These are phyloP conservation scores for Trichoderma sp. DNA, from an alignment of 2,329 filamentous ascomycete genomes.

Conservation along the genomic window DNA sequence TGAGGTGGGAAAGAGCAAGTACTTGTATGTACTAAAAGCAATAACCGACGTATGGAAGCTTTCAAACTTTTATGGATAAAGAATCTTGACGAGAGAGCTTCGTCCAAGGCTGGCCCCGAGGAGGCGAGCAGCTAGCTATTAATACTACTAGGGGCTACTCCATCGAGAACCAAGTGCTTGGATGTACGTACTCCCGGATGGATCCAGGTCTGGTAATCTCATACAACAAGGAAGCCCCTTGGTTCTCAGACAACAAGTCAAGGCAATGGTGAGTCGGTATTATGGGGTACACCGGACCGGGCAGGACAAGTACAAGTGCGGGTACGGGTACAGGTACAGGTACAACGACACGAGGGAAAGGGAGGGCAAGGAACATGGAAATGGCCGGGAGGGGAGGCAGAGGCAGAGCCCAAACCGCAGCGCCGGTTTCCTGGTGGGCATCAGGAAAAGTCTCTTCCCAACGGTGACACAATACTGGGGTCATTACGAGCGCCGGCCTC, in stretches of 20 bases:
- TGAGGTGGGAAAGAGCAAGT: background rate
- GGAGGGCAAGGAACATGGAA: background rate
- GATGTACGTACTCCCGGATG: conserved; percentile 1
- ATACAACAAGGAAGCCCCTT: conserved; percentile 7
- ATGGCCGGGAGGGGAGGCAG: conserved; percentile 7
- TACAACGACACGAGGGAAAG: conserved; percentile 2
- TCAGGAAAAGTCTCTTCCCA: background rate
- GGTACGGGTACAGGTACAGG: background rate
- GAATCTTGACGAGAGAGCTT: background rate
- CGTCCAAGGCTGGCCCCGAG: background rate
- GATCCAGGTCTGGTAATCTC: conserved; percentile 3
- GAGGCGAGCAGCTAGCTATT: conserved; percentile 16
- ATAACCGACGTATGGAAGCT: background rate
- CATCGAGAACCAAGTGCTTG: background rate
- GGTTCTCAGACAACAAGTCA: background rate
- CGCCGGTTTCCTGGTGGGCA: conserved; percentile 15
- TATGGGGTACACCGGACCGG: conserved; percentile 13
- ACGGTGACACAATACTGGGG: conserved; percentile 21
- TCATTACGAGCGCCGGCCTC: background rate
- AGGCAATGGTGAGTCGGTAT: conserved; percentile 12
- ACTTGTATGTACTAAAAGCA: background rate
- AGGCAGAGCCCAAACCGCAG: conserved; percentile 11
- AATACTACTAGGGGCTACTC: background rate
- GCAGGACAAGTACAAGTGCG: background rate
- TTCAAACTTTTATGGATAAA: background rate